phyloP scores from a whole-genome alignment of 192 early-diverging fungal genomes.

The Pilobolus umbonatus region DNA sequence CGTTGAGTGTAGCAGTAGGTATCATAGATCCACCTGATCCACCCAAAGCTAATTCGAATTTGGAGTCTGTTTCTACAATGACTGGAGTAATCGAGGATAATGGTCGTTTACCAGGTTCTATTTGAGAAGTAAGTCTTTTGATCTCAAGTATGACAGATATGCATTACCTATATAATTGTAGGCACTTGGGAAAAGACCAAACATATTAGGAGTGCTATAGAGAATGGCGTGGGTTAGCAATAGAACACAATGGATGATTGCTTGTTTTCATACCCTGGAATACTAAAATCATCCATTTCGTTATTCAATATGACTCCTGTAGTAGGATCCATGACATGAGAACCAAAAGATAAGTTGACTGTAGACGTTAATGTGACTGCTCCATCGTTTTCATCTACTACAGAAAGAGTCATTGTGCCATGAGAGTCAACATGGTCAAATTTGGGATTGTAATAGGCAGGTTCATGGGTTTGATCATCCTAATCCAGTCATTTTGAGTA shows the following conservation, averaged over 20 bases:
- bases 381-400: conserved; percentile 65
- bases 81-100: conserved; percentile 63
- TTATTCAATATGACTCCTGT: conserved; percentile 92
- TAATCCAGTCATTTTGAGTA: background rate
- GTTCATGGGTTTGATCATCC: conserved; percentile 52
- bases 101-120: conserved; percentile 79
- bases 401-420: conserved; percentile 90
- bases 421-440: conserved; percentile 77
- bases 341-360: conserved; percentile 86
- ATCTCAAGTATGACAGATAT: background rate
- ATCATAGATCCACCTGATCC: conserved; percentile 88
- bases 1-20: conserved; percentile 63
- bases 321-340: conserved; percentile 75
- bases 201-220: conserved; percentile 50
- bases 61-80: conserved; percentile 56
- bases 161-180: conserved; percentile 65
- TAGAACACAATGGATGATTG: background rate
- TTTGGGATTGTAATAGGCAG: conserved; percentile 72
- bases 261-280: conserved; percentile 37
- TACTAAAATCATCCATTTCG: conserved; percentile 95
- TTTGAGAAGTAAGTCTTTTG: conserved; percentile 3
- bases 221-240: background rate
- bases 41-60: conserved; percentile 73
- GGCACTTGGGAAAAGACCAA: conserved; percentile 80
- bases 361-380: conserved; percentile 89